Evolutionary conservation across 108 stramenopile species (phyloP).

Genomic region (Nannochloropsis gaditana): DNA sequence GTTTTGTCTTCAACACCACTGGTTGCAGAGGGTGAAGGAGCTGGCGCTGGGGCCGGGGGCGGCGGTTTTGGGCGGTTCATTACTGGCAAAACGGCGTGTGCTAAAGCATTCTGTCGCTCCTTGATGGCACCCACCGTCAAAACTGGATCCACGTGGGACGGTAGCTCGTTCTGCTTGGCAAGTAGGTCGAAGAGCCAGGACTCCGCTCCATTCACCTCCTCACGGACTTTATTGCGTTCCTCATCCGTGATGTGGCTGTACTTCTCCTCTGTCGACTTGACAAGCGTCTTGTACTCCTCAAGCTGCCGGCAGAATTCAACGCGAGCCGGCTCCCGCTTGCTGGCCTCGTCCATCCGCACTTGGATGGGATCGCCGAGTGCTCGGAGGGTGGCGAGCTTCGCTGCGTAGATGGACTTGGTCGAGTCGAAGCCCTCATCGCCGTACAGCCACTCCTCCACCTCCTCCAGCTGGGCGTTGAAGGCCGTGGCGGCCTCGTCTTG

Average conservation of each 20-base stretch:
- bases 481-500: constrained; percentile 71
- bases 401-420: constrained; percentile 76
- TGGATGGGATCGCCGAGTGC: constrained; percentile 78
- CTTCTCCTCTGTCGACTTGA: constrained; percentile 65
- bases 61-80: background rate
- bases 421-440: constrained; percentile 95
- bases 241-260: constrained; percentile 83
- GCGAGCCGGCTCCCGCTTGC: constrained; percentile 65
- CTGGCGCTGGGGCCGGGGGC: background rate
- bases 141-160: constrained; percentile 67
- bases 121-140: constrained; percentile 66
- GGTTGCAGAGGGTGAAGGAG: background rate
- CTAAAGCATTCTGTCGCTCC: constrained; percentile 43
- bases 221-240: constrained; percentile 50
- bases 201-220: constrained; percentile 63
- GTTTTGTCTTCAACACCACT: background rate
- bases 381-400: constrained; percentile 76
- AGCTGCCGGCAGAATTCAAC: constrained; percentile 64
- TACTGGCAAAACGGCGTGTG: background rate
- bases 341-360: constrained; percentile 66
- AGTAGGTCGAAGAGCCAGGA: constrained; percentile 85
- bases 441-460: constrained; percentile 90
- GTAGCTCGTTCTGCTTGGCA: constrained; percentile 74
- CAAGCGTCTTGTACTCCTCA: constrained; percentile 75
- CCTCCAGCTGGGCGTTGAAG: constrained; percentile 64